Evolutionary conservation across 305 asterid genomes (phyloP), one percentile per base, ranked within the genome.

Genomic region (Withania somnifera): DNA sequence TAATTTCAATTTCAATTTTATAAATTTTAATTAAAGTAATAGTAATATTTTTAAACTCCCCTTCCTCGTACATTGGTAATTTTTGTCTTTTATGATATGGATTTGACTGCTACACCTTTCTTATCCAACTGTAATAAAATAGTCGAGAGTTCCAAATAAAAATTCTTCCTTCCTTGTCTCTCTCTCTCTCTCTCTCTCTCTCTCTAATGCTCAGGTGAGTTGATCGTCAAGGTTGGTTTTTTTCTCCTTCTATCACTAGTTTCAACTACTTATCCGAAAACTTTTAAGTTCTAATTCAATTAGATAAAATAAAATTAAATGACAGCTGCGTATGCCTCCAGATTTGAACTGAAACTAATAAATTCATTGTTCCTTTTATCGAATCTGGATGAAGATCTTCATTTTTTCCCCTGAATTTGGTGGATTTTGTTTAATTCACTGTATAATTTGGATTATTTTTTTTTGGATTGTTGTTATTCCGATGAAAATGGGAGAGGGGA

Each of bases 401-500:
- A 0, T 9, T 30, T 38, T 11, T 50, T 5, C 4, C 4, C 60
- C 69, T 78, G 66, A 54, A 10, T 78, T 22, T 28, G 52, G 24
- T 38, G 73, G 51, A 42, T 79, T 58, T 14, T 7, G 17, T 79
- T 58, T 36, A 0, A 36, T 79, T 56, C 58, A 58, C 10, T 40
- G 32, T 58, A 22, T 63, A 0, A 20, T 6, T 58, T 79, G 13
- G n/a, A n/a, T 79, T 60, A 20, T 13, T 78, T 79, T 42, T 56
- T 10, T 17, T 36, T 78, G 82, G 9, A 53, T 78, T 83, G 40
- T 63, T 10, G 24, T 66, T 64, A 78, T 81, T n/a, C 86, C 86
- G 87, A 91, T 92, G 97, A 88, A 78, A 80, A 86, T 83, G 85
- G 92, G 92, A 77, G 94, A 87, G 89, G 89, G 88, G 85, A 82